Evolutionary conservation across 139 green algal species (phyloP), one percentile per base, ranked within the genome.

Genomic region (Micromonas commoda): DNA sequence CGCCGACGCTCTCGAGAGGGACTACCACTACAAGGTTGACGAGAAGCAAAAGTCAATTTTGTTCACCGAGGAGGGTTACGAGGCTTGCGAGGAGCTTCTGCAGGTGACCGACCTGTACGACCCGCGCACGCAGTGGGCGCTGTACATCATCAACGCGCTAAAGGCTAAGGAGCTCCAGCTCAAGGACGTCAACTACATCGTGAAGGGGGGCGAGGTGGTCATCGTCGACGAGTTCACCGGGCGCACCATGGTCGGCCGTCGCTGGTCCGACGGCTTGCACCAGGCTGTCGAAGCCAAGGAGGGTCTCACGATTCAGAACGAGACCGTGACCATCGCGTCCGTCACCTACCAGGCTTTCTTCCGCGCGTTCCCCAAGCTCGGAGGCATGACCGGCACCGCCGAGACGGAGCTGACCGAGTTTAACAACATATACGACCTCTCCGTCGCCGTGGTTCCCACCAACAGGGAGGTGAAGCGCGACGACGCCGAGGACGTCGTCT

Each of bases 11-110:
- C 86, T 99, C 53, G 84, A 83, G 61, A 73, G 77, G 1, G 94
- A 94, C 54, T 73, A 96, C 54, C 95, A 98, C 85, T 98, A 98
- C 91, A 99, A 92, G 0, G 95, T 88, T 73, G 95, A 99, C 73
- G 95, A 99, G 89, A 99, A 99, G 91, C 93, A 98, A 89, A 93
- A 94, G 82, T 92, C 87, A 65, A 87, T 98, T 39, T 82, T 98
- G 76, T 84, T 99, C 34, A 98, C 92, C 1, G 95, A 99, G 81
- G 94, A 98, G 33, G 95, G 95, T 2, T 99, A 98, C 78, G 95
- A 98, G 84, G 95, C 93, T 16, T 93, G 94, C 16, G 95, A 99
- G 84, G 91, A 96, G 21, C 85, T 97, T 57, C 87, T 99, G 4
- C 3, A 80, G 77, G 89, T 96, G 61, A 39, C 73, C 0, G 95